A percentile compares a stretch with the other conserved stretches of the same genome.
These are phyloP conservation scores for Penicillium expansum DNA, from an alignment of 2,329 filamentous ascomycete species.

Conservation along the genomic window DNA sequence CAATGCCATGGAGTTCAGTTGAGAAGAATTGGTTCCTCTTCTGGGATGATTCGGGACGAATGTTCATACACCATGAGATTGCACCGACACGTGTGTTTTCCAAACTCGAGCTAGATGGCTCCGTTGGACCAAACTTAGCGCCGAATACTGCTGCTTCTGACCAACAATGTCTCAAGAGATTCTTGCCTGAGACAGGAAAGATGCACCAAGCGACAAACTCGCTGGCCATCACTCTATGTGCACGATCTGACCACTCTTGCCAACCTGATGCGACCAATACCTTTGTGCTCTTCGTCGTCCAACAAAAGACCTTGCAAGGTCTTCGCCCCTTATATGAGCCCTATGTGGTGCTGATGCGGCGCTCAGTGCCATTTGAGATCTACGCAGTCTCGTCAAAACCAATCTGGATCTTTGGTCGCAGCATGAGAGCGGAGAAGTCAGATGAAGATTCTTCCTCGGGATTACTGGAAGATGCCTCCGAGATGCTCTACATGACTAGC, in stretches of 20 bases:
- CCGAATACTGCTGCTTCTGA: constrained; percentile 40
- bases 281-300: constrained; percentile 55
- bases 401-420: constrained; percentile 56
- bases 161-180: constrained; percentile 46
- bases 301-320: constrained; percentile 52
- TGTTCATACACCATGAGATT: constrained; percentile 56
- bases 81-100: constrained; percentile 52
- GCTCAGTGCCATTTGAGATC: constrained; percentile 50
- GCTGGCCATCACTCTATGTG: constrained; percentile 55
- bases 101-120: constrained; percentile 46
- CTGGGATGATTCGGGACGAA: constrained; percentile 51
- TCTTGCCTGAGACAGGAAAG: constrained; percentile 50
- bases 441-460: constrained; percentile 7
- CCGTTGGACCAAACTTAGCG: constrained; percentile 50
- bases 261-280: constrained; percentile 48
- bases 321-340: constrained; percentile 57
- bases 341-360: constrained; percentile 53
- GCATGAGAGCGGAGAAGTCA: constrained; percentile 26
- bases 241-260: constrained; percentile 48
- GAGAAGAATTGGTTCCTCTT: constrained; percentile 66
- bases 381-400: constrained; percentile 52
- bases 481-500: constrained; percentile 60
- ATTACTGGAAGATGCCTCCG: constrained; percentile 37
- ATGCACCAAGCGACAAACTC: constrained; percentile 63
- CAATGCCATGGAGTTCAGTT: constrained; percentile 43